Base-by-base conservation (phyloP, 2,329 filamentous ascomycete species). In the Alternaria brassicicola region DNA sequence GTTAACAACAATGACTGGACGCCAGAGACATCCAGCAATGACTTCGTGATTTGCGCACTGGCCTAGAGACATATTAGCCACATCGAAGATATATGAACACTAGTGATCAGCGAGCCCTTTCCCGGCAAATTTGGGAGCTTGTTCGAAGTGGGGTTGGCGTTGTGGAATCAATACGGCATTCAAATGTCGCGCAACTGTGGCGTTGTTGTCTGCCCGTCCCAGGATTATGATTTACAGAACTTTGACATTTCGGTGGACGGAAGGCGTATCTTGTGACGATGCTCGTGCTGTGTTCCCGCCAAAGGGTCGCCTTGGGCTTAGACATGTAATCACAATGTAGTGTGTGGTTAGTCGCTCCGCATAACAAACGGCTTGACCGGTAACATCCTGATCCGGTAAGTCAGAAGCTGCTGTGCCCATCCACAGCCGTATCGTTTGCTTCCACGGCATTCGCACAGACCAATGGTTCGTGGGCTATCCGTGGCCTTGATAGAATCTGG, bases 181-280 rank as follows among this genome's bases (percentile, higher is more conserved):
- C 42, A 55, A 48, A 71, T 72, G 68, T 67, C 69, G 73, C 75
- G 68, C 47, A 53, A 76, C 73, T 62, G 69, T 76, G 75, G 74
- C 74, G 71, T 59, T 67, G 58, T 64, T 67, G 64, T 65, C 65
- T 68, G 59, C 58, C 52, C 63, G 49, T 65, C 61, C 64, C 65
- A 62, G 57, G 61, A 66, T 59, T 63, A 55, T 66, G 60, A 61
- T 52, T 41, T 68, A 57, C 54, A 62, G 54, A 35, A 49, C 61
- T 59, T 64, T 64, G 63, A 69, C 64, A 63, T 64, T 64, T 57
- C 51, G 56, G 30, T 47, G 58, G 52, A 61, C 55, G 48, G 69
- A 60, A 57, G 61, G 60, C 57, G 57, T 56, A 63, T 57, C 52
- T 69, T 66, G 67, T 70, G 67, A 67, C 62, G 56, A 66, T 68